Evolutionary conservation across 2,329 filamentous ascomycete species (phyloP), one percentile per base, ranked within the genome.

Genomic region (Alternaria brassicicola): DNA sequence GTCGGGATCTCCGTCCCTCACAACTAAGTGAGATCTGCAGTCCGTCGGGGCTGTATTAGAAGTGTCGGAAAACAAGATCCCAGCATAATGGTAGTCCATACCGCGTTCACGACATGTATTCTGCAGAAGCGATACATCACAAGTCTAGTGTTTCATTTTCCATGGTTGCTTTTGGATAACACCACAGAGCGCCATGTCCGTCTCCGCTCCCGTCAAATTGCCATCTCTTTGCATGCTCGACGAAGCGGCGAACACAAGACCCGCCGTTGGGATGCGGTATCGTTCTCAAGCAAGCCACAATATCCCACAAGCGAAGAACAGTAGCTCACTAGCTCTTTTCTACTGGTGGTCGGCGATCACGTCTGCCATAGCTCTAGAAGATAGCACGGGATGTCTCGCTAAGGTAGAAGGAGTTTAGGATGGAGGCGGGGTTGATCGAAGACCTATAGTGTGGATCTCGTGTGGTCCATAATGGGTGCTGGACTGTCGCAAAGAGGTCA

Each of bases 311-410:
- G 48, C 48, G 36, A 51, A 23, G 17, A 25, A 6, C 17, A 23
- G 26, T 39, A 26, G 19, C 48, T 21, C 19, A 19, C 36, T 51
- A 42, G 13, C 35, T 48, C 25, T 4, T 4, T 41, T 35, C 28
- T n/a, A 17, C 12, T 25, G 19, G 23, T 48, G 43, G 43, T 54
- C 52, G 52, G 42, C 52, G 52, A 48, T 33, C 52, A 35, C 28
- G 21, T 33, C 28, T 36, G 30, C 33, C 39, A 13, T 26, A 36
- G 26, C 28, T 21, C 38, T 49, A 35, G 45, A 39, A 13, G 36
- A 21, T 17, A 28, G 21, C 28, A 28, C 30, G 39, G 2, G 39
- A 42, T 43, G 38, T 28, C 28, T 43, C 21, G 31, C 52, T 50
- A 51, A 17, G 13, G 36, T 30, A 13, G 21, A 42, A 35, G 17